Evolutionary conservation across 768 basidiomycete genomes (phyloP).

Genomic region (Terana coerulea): DNA sequence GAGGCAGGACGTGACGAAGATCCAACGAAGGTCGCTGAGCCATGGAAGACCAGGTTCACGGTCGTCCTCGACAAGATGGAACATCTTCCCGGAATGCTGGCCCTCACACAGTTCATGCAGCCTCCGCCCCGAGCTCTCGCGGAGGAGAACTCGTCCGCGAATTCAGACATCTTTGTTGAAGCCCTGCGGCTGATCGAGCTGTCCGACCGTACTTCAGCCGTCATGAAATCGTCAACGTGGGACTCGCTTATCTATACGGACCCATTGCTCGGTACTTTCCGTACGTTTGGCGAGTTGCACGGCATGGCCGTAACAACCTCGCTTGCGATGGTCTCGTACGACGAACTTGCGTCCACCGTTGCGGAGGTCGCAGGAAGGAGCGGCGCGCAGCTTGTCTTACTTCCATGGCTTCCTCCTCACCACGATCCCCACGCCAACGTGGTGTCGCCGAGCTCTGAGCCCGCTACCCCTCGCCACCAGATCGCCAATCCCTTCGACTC

Average conservation of each 20-base stretch:
- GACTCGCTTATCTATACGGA: constrained; percentile 71
- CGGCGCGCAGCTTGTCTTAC: constrained; percentile 68
- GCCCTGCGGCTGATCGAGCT: constrained; percentile 87
- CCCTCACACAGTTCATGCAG: constrained; percentile 79
- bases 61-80: constrained; percentile 90
- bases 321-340: constrained; percentile 72
- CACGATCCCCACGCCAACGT: constrained; percentile 10
- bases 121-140: constrained; percentile 23
- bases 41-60: constrained; percentile 61
- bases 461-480: constrained; percentile 24
- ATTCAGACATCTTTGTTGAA: constrained; percentile 45
- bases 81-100: constrained; percentile 87
- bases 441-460: constrained; percentile 15
- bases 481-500: constrained; percentile 69
- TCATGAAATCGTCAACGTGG: constrained; percentile 61
- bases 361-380: constrained; percentile 58
- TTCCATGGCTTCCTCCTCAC: constrained; percentile 71
- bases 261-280: constrained; percentile 68
- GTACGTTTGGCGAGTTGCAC: constrained; percentile 72
- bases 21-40: constrained; percentile 5
- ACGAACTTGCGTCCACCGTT: constrained; percentile 69
- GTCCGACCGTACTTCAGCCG: constrained; percentile 59
- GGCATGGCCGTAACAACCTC: constrained; percentile 60
- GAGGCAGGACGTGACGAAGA: constrained; percentile 15
- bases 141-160: background rate